Conservation (phyloP, 1,284 basidiomycete genomes). For the Ceratorhiza oryzae-sativae region DNA sequence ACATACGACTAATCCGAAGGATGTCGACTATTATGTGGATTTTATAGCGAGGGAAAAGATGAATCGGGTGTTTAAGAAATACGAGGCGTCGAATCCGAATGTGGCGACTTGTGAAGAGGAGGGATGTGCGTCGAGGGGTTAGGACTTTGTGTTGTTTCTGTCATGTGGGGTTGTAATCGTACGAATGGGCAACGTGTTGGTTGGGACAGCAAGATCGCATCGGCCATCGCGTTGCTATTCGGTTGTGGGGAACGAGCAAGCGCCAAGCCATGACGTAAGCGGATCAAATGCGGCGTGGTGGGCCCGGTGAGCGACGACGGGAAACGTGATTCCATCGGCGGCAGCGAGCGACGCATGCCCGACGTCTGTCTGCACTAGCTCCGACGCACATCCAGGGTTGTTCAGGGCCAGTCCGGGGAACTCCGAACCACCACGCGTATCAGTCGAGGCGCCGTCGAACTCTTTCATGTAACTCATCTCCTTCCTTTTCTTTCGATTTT, state of each 20-base stretch:
- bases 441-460: constrained; percentile 1
- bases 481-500: neutral
- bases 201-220: too few species aligned
- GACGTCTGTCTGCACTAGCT: neutral
- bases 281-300: neutral
- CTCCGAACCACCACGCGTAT: constrained; percentile 5
- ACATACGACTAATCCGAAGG: neutral
- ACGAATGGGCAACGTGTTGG: too few species aligned
- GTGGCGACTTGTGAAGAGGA: neutral
- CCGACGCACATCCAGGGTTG: neutral
- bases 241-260: neutral
- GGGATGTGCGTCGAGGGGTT: neutral
- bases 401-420: neutral
- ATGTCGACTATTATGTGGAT: constrained; percentile 6
- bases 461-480: constrained; percentile 2
- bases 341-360: neutral
- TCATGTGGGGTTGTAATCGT: too few species aligned
- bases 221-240: too few species aligned
- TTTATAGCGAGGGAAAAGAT: neutral
- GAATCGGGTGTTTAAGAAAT: neutral
- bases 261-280: neutral
- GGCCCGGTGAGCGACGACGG: neutral
- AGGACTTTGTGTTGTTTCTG: too few species aligned
- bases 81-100: neutral
- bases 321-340: neutral